Evolutionary conservation across 1,284 basidiomycete species (phyloP), one percentile per base, ranked within the genome.

Genomic region (Cryptococcus sp.): DNA sequence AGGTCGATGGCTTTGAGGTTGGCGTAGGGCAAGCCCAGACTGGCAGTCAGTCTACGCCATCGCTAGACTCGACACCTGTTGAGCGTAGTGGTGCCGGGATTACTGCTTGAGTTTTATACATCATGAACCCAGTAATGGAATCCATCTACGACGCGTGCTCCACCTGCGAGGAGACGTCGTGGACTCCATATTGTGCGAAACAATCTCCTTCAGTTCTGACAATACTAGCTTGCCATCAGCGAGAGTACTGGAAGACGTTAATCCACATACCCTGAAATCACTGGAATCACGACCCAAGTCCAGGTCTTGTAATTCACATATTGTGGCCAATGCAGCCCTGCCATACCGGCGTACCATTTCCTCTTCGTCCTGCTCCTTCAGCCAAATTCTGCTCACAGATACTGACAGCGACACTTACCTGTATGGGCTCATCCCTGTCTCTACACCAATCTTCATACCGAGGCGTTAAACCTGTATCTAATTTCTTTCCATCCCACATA

Each of bases 1-100:
- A 42, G 25, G 48, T 59, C 32, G 59, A 70, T 47, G 62, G 54
- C 5, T 63, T 56, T 31, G 55, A 61, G 39, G 57, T 61, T 5
- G 62, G 59, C 4, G 53, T 61, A 13, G 62, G 60, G 16, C 47
- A 52, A 42, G 50, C 24, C 13, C 1, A 16, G 36, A n/a, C 36
- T 39, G 36, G 16, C 7, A 19, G 14, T 39, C 19, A 25, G 22
- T 14, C 43, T 23, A 28, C 43, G n/a, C n/a, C n/a, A n/a, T n/a
- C n/a, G n/a, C n/a, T n/a, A 45, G 22, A 39, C 7, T 16, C 36
- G 36, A 16, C 16, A 4, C 36, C 18, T 4, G 4, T 19, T 7
- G 18, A 39, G 36, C 36, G 36, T 16, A 16, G 5, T 16, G 36
- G 36, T 39, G 36, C 7, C 14, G 36, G 16, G 4, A 39, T 39